A percentile compares a stretch with the other conserved stretches of the same genome.
These are phyloP conservation scores for Porogramme epimiltina DNA, from an alignment of 1,284 basidiomycete genomes.

Conservation along the genomic window DNA sequence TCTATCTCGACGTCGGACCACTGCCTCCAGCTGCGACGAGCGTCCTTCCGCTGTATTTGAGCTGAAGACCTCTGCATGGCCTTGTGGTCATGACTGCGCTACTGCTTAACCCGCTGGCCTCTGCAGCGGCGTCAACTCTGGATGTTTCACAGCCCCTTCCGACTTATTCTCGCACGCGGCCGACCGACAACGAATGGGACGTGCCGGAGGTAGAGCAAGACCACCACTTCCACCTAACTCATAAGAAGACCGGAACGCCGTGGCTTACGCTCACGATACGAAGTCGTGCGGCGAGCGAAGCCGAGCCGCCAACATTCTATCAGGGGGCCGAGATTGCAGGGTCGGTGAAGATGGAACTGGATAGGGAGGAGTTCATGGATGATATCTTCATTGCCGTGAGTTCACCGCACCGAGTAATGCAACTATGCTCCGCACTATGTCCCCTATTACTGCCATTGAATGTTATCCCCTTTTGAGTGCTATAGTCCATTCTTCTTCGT, in stretches of 20 bases:
- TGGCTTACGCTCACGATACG: constrained; percentile 46
- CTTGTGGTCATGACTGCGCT: not conserved
- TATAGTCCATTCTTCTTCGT: too few relatives aligned
- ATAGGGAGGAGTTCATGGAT: constrained; percentile 46
- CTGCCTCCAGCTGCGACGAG: too few relatives aligned
- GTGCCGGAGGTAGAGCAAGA: constrained; percentile 14
- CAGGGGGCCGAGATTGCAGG: constrained; percentile 48
- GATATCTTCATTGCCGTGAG: constrained; percentile 44
- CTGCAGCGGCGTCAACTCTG: constrained; percentile 1
- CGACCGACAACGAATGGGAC: constrained; percentile 11
- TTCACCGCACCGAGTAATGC: constrained; percentile 1
- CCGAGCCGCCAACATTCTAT: constrained; percentile 41
- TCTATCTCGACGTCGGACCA: too few relatives aligned
- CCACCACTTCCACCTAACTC: constrained; percentile 20
- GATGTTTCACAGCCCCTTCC: constrained; percentile 19
- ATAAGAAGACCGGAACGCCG: constrained; percentile 26
- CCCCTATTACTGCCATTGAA: too few relatives aligned
- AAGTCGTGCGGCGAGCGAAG: constrained; percentile 38
- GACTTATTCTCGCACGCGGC: constrained; percentile 12
- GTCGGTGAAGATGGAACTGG: constrained; percentile 44
- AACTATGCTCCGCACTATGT: not conserved
- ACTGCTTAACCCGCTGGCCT: not conserved
- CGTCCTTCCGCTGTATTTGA: too few relatives aligned
- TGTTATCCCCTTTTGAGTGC: too few relatives aligned
- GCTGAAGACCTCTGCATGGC: too few relatives aligned